A percentile compares a stretch with the other conserved stretches of the same genome.
These are phyloP conservation scores for Claviceps monticola DNA, from an alignment of 2,329 filamentous ascomycete species.

Conservation along the genomic window DNA sequence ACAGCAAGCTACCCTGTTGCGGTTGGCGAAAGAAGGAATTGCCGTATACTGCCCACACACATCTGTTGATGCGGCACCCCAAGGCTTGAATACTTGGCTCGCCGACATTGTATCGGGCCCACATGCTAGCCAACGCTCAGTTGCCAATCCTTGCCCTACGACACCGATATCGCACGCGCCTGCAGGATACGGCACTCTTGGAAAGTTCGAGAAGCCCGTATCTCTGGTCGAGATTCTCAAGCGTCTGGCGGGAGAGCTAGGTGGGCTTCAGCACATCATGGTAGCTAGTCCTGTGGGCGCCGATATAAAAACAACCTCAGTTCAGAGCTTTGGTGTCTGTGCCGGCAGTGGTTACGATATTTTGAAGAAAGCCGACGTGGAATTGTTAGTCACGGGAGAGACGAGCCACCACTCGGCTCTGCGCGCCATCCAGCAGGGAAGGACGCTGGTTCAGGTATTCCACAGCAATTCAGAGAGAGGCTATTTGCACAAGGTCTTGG, in stretches of 20 bases:
- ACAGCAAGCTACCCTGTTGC: conserved; percentile 74
- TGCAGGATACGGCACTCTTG: conserved; percentile 38
- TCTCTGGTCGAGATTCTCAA: conserved; percentile 30
- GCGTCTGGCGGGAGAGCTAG: conserved; percentile 51
- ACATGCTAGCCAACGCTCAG: conserved; percentile 23
- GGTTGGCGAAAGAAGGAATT: conserved; percentile 72
- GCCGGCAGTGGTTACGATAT: conserved; percentile 77
- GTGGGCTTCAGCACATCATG: conserved; percentile 44
- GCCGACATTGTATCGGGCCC: conserved; percentile 63
- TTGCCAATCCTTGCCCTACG: conserved; percentile 30
- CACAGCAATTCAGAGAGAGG: conserved; percentile 88
- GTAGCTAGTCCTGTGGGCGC: conserved; percentile 37
- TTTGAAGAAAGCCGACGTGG: conserved; percentile 55
- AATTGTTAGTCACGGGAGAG: conserved; percentile 83
- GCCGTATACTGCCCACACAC: conserved; percentile 96
- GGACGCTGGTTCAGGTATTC: conserved; percentile 71
- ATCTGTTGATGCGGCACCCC: conserved; percentile 73
- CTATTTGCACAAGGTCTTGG: conserved; percentile 62
- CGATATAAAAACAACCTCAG: conserved; percentile 23
- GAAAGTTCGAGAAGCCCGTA: conserved; percentile 26
- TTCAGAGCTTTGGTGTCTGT: conserved; percentile 69
- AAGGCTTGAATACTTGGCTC: conserved; percentile 88
- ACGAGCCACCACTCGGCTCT: conserved; percentile 88
- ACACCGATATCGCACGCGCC: conserved; percentile 30
- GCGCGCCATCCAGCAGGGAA: conserved; percentile 69